Conservation (phyloP, 257 asterid genomes). For the Solanum tarapatanum region DNA sequence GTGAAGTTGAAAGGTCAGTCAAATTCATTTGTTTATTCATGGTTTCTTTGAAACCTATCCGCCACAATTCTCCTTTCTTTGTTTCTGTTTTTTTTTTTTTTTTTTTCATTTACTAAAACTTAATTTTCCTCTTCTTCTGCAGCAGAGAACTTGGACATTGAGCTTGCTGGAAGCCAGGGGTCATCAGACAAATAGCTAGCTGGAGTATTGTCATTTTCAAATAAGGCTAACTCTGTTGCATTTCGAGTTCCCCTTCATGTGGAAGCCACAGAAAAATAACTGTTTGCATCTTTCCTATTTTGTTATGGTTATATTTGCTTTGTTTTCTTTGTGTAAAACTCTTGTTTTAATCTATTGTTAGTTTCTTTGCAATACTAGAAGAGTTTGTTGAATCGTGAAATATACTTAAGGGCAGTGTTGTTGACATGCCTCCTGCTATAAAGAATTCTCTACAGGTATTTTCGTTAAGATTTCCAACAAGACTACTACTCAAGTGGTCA, state of each 20-base stretch:
- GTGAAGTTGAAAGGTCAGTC: neutral
- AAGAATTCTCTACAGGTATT: no score
- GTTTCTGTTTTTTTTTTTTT: no score
- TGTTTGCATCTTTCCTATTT: neutral
- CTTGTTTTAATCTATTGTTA: neutral
- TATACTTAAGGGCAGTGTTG: no score
- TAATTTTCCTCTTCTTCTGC: no score
- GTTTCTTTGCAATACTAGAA: no score
- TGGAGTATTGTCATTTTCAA: neutral
- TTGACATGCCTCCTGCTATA: no score
- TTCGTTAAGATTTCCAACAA: no score
- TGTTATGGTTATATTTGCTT: neutral
- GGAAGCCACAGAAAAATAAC: neutral
- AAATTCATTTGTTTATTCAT: neutral
- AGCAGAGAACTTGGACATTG: neutral
- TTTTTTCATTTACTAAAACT: no score
- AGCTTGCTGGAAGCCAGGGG: neutral
- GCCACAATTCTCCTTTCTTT: no score
- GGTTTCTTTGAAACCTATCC: no score
- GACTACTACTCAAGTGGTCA: no score
- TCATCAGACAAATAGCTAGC: neutral
- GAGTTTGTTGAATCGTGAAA: no score
- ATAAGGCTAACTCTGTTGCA: neutral
- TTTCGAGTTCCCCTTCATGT: neutral
- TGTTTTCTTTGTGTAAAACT: neutral